Percentiles rank a stretch among this genome's conserved stretches.
Evolutionary conservation across 441 rosid species (phyloP).

Genomic region (Populus tomentosa): DNA sequence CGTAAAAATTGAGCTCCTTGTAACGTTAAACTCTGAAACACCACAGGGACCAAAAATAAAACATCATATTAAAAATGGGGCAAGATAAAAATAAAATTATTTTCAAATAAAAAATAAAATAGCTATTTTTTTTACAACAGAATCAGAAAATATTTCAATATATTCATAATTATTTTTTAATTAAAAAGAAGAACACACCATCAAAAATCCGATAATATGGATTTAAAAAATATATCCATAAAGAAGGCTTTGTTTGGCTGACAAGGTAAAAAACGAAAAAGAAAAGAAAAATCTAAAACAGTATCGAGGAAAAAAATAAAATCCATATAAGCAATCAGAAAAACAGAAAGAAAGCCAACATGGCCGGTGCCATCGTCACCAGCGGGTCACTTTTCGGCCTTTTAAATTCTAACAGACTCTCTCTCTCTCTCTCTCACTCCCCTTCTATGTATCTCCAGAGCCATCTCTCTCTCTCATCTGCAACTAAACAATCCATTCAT

Average conservation of each 20-base stretch:
- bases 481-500: background rate
- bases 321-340: background rate
- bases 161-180: too few relatives aligned
- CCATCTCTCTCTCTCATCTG: background rate
- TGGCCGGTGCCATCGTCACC: slow-evolving; percentile 41
- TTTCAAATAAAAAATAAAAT: too few relatives aligned
- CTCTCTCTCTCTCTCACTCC: background rate
- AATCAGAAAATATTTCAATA: too few relatives aligned
- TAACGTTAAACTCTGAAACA: too few relatives aligned
- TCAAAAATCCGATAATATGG: too few relatives aligned
- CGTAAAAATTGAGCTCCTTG: too few relatives aligned
- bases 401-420: slow-evolving; percentile 2
- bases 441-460: background rate
- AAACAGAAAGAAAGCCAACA: slow-evolving; percentile 10
- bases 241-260: background rate
- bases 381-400: slow-evolving; percentile 30
- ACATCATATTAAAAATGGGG: background rate
- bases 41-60: too few relatives aligned
- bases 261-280: background rate
- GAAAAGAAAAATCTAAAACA: background rate
- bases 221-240: too few relatives aligned
- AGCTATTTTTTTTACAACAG: too few relatives aligned
- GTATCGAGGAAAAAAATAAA: background rate
- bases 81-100: background rate
- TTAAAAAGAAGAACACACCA: too few relatives aligned